Evolutionary conservation across 345 rosid genomes (phyloP), one percentile per base, ranked within the genome.

Genomic region (Viola odorata): DNA sequence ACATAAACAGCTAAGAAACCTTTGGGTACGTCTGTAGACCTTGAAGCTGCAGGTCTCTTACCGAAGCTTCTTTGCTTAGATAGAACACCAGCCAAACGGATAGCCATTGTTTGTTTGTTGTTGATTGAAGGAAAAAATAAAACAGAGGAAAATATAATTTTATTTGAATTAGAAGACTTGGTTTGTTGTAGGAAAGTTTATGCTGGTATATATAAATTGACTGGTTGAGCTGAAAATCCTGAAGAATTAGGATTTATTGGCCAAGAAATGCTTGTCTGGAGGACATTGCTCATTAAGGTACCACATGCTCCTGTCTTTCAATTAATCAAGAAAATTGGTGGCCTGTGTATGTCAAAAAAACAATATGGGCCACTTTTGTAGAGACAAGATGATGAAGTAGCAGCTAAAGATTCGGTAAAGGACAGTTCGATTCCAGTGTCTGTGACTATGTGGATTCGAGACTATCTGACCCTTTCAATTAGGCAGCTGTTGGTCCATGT

Each of bases 1-100:
- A 70, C 70, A 56, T 74, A 74, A 23, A 83, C 77, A 4, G 77
- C 78, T 16, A 78, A 14, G 72, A 58, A 75, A 0, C 82, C 82
- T 64, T 80, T 78, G 5, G 83, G 85, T 6, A 78, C 82, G 36
- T 16, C 15, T 37, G 48, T 6, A 53, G 38, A 53, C 51, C 16
- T 5, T 49, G 44, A 17, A 15, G 52, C 4, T 12, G 7, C 32
- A 14, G 39, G 11, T 6, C 51, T 3, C 10, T 60, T 23, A 23
- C 32, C 32, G 32, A 23, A 36, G 16, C 32, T 36, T 38, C 12
- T 53, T 41, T 37, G 52, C 45, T 66, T 51, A 14, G 57, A 11
- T 3, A n/a, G 44, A 41, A 55, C 50, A 73, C 71, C 23, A 17
- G 66, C 23, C 58, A 63, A 41, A 38, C 14, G 50, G 23, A 41